Conservation (phyloP, 768 basidiomycete genomes). For the Coprinopsis marcescibilis region DNA sequence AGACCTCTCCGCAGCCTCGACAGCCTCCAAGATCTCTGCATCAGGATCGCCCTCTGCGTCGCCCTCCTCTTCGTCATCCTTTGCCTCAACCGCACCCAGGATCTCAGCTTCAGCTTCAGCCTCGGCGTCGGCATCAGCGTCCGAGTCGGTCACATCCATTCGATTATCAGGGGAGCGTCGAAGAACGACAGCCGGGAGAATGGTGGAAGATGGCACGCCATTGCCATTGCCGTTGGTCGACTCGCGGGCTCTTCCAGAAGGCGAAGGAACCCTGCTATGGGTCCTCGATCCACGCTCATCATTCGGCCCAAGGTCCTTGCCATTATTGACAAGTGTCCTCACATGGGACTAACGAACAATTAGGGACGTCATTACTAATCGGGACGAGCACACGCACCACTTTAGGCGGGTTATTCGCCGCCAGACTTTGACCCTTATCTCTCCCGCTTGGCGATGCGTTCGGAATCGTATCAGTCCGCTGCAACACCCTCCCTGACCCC, state of each 20-base stretch:
- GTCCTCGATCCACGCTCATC: too few species aligned
- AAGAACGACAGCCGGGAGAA: background rate
- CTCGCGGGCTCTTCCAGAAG: too few species aligned
- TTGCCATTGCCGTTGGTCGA: too few species aligned
- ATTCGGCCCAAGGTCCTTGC: too few species aligned
- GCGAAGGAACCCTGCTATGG: too few species aligned
- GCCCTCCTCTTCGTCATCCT: constrained; percentile 14
- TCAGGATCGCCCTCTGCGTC: constrained; percentile 20
- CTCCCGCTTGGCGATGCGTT: constrained; percentile 1
- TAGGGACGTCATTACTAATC: too few species aligned
- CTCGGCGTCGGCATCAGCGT: constrained; percentile 22
- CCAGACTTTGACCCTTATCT: too few species aligned
- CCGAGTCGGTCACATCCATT: constrained; percentile 18
- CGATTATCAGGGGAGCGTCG: background rate
- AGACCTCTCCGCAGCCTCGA: constrained; percentile 11
- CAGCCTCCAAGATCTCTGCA: constrained; percentile 16
- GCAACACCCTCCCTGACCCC: background rate
- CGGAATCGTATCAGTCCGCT: constrained; percentile 12
- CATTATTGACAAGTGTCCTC: too few species aligned
- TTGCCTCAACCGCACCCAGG: constrained; percentile 16
- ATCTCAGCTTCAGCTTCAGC: constrained; percentile 18
- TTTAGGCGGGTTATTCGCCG: background rate
- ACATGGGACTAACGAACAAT: too few species aligned
- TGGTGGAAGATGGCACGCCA: too few species aligned
- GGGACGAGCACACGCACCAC: background rate